phyloP scores from a whole-genome alignment of 179 eudicot species.

The Amaranthus tricolor region DNA sequence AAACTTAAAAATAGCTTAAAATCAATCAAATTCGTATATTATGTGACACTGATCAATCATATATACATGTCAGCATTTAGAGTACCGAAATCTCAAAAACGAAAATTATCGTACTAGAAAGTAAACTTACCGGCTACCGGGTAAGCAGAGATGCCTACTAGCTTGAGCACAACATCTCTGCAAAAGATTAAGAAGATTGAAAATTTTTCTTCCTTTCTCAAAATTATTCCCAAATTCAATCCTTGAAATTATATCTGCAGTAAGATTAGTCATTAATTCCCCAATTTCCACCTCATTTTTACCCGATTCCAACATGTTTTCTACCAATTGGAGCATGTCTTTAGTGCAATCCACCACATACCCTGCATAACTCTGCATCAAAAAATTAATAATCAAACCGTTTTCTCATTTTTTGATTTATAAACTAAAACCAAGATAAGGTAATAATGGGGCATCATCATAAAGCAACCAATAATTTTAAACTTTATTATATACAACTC shows the following conservation, averaged over 20 bases:
- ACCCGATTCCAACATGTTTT: conserved; percentile 28
- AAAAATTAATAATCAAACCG: neutral
- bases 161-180: conserved; percentile 80
- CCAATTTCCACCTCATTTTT: conserved; percentile 75
- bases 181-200: conserved; percentile 49
- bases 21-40: no score
- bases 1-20: no score
- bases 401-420: neutral
- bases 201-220: conserved; percentile 81
- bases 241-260: conserved; percentile 79
- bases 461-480: conserved; percentile 20
- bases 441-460: conserved; percentile 22
- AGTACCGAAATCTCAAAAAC: neutral
- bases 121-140: conserved; percentile 68
- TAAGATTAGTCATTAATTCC: conserved; percentile 54
- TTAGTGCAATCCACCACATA: conserved; percentile 79
- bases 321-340: conserved; percentile 47
- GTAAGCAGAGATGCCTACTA: conserved; percentile 77
- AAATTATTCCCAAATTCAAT: conserved; percentile 70
- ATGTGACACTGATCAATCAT: no score
- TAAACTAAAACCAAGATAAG: conserved; percentile 4
- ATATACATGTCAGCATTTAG: no score
- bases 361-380: conserved; percentile 67
- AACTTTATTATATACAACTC: neutral
- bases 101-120: neutral